Conservation (phyloP, 2,329 filamentous ascomycete species). For the Cordyceps fumosorosea region DNA sequence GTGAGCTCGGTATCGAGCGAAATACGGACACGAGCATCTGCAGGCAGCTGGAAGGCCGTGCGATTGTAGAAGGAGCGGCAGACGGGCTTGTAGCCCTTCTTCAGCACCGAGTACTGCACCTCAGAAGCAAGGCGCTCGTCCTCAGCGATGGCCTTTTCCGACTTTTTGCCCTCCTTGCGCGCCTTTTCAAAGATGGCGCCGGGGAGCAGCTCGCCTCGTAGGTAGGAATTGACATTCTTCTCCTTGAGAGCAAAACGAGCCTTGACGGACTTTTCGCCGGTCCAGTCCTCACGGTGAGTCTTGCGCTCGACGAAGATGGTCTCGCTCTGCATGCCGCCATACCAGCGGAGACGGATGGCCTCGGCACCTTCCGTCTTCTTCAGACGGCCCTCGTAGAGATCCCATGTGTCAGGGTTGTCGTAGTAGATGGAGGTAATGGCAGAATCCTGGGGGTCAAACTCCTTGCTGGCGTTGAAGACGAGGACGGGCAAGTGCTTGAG, state of each 20-base stretch:
- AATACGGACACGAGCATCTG: conserved; percentile 91
- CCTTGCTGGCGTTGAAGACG: conserved; percentile 95
- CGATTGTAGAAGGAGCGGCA: conserved; percentile 97
- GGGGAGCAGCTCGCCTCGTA: conserved; percentile 77
- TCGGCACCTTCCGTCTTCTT: conserved; percentile 98
- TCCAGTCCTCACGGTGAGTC: conserved; percentile 98
- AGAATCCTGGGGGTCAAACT: conserved; percentile 83
- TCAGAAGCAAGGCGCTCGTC: conserved; percentile 86
- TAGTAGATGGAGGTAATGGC: conserved; percentile 99
- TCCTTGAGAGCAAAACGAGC: conserved; percentile 92
- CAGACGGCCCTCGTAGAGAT: conserved; percentile 85
- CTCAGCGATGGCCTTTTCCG: conserved; percentile 82
- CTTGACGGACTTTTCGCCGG: conserved; percentile 97
- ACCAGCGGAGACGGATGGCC: conserved; percentile 93
- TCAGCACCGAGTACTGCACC: conserved; percentile 87
- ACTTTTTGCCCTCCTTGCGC: conserved; percentile 90
- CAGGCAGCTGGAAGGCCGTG: conserved; percentile 93
- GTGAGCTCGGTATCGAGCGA: conserved; percentile 94
- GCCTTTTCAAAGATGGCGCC: conserved; percentile 93
- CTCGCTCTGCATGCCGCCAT: conserved; percentile 91
- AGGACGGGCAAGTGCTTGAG: conserved; percentile 94
- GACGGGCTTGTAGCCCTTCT: conserved; percentile 79
- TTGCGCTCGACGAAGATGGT: conserved; percentile 97
- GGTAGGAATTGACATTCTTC: conserved; percentile 91
- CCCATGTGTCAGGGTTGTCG: conserved; percentile 90